These are phyloP conservation scores for Clonostachys solani DNA, from an alignment of 2,329 filamentous ascomycete species.

Conservation along the genomic window DNA sequence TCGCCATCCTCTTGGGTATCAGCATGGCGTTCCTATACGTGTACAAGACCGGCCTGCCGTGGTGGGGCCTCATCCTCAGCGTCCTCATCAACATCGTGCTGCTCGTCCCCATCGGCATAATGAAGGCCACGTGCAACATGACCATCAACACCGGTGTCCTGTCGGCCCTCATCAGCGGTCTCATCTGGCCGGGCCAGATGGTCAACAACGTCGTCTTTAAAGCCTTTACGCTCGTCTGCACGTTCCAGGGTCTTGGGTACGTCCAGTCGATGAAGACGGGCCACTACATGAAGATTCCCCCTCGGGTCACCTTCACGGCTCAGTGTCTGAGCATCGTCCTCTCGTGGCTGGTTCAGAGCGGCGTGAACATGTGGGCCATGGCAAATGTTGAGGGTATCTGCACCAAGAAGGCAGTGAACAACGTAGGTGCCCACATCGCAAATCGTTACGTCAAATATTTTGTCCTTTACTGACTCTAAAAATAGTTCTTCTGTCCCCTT, in stretches of 20 bases:
- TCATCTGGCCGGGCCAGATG: conserved; percentile 27
- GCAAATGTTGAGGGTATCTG: conserved; percentile 49
- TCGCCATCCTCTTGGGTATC: neutral
- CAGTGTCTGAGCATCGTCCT: too few species aligned
- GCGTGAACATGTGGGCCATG: conserved; percentile 29
- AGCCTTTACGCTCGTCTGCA: conserved; percentile 32
- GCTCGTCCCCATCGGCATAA: neutral
- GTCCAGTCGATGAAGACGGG: conserved; percentile 26
- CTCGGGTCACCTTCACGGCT: too few species aligned
- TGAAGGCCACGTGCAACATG: too few species aligned
- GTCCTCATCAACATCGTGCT: conserved; percentile 1
- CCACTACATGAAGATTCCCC: conserved; percentile 31
- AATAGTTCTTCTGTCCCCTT: conserved; percentile 46
- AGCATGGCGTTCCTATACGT: neutral
- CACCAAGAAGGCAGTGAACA: conserved; percentile 35
- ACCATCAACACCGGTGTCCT: too few species aligned
- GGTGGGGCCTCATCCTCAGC: conserved; percentile 1
- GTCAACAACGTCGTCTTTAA: conserved; percentile 33
- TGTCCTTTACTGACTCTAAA: too few species aligned
- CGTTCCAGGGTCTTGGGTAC: conserved; percentile 27
- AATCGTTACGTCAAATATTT: too few species aligned
- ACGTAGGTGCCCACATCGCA: conserved; percentile 7
- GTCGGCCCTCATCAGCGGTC: too few species aligned
- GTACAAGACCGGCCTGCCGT: neutral
- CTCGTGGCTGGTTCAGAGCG: too few species aligned